A percentile compares a stretch with the other conserved stretches of the same genome.
phyloP scores from a whole-genome alignment of 2,329 filamentous ascomycete species.

The Fusarium sp. region DNA sequence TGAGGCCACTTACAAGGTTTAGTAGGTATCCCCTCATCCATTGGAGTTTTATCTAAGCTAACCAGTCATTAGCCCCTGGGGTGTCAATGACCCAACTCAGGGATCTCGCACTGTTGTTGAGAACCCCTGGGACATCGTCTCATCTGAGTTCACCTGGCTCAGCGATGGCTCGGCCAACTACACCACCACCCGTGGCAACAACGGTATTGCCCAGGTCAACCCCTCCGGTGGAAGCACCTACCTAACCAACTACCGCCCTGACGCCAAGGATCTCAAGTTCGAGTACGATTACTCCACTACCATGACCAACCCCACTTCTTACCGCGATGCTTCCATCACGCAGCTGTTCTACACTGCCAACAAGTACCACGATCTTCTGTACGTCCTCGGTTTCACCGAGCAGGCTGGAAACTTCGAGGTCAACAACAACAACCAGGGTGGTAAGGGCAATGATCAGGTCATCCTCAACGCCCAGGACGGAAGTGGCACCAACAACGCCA shows the following conservation, averaged over 20 bases:
- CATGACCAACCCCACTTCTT: conserved; percentile 55
- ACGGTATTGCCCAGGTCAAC: conserved; percentile 65
- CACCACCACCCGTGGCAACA: conserved; percentile 70
- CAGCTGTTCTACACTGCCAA: conserved; percentile 74
- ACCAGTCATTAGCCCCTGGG: conserved; percentile 58
- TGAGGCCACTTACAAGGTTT: conserved; percentile 68
- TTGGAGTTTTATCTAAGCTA: accelerated
- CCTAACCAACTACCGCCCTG: conserved; percentile 61
- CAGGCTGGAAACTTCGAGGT: conserved; percentile 70
- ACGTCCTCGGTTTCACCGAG: conserved; percentile 70
- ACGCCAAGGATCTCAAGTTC: conserved; percentile 59
- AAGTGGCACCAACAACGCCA: conserved; percentile 67
- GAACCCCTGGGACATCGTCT: conserved; percentile 62
- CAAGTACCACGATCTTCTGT: conserved; percentile 70
- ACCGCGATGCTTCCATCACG: conserved; percentile 67
- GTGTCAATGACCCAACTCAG: conserved; percentile 66
- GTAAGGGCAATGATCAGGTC: conserved; percentile 64
- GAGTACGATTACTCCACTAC: conserved; percentile 59
- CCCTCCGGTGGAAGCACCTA: conserved; percentile 57
- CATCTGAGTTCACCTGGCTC: conserved; percentile 68
- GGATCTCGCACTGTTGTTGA: conserved; percentile 59
- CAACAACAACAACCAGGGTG: conserved; percentile 68
- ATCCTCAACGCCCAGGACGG: conserved; percentile 71
- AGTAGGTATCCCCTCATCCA: conserved; percentile 34
- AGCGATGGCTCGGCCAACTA: conserved; percentile 62